Conservation (phyloP, 257 asterid species). For the Solanum tacnaense region DNA sequence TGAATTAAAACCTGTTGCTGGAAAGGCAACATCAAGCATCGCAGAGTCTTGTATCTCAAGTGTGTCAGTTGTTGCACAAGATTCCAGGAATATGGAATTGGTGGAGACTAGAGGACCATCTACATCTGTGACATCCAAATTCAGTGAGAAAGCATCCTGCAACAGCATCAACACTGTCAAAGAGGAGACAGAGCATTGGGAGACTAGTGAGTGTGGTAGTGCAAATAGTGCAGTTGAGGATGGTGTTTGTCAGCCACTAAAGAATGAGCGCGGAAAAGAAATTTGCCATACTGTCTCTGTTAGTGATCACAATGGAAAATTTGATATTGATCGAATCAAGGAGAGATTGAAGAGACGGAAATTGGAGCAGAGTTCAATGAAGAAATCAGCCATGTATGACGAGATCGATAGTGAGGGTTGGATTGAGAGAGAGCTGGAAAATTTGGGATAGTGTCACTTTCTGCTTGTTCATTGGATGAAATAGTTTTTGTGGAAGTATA, state of each 20-base stretch:
- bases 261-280: conserved; percentile 6
- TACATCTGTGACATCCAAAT: not conserved
- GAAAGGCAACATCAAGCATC: conserved; percentile 16
- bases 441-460: conserved; percentile 3
- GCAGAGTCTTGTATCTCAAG: conserved; percentile 30
- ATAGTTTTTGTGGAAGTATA: not conserved
- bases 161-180: not conserved
- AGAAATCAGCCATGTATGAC: conserved; percentile 3
- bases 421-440: conserved; percentile 54
- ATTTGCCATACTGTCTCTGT: conserved; percentile 9
- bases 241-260: conserved; percentile 18
- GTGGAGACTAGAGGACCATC: conserved; percentile 5
- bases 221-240: conserved; percentile 37
- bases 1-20: conserved; percentile 3
- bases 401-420: conserved; percentile 33
- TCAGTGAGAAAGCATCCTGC: conserved; percentile 9
- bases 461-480: not conserved
- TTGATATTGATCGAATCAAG: conserved; percentile 29
- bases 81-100: conserved; percentile 8
- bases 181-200: conserved; percentile 12
- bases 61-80: conserved; percentile 14
- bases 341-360: conserved; percentile 36
- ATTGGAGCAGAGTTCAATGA: conserved; percentile 7
- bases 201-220: conserved; percentile 27
- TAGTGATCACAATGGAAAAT: conserved; percentile 8